Percentiles rank a stretch among this genome's conserved stretches.
Evolutionary conservation across 768 basidiomycete genomes (phyloP).

Genomic region (Kwoniella sp.): DNA sequence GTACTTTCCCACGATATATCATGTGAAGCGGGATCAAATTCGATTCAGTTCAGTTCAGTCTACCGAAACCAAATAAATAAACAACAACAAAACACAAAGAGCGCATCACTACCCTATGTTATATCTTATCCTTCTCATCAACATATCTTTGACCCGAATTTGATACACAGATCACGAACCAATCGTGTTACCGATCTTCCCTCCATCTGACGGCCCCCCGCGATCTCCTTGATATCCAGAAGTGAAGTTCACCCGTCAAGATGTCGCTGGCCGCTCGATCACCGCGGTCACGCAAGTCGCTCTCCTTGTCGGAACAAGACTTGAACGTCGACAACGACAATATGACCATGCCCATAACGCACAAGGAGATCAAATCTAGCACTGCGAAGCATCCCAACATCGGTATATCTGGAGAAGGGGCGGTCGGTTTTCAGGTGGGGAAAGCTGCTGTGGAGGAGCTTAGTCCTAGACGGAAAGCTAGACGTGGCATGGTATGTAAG

Average conservation of each 20-base stretch:
- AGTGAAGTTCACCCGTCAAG: slow-evolving; percentile 12
- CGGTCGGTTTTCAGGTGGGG: slow-evolving; percentile 1
- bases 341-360: slow-evolving; percentile 24
- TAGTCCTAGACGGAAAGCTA: slow-evolving; percentile 37
- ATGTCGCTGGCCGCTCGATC: slow-evolving; percentile 34
- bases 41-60: slow-evolving; percentile 1
- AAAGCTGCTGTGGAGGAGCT: slow-evolving; percentile 12
- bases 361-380: slow-evolving; percentile 20
- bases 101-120: too few relatives aligned
- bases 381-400: slow-evolving; percentile 18
- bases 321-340: slow-evolving; percentile 27
- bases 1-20: slow-evolving; percentile 25
- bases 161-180: too few relatives aligned
- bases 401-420: slow-evolving; percentile 17
- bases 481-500: slow-evolving; percentile 32
- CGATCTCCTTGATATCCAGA: too few relatives aligned
- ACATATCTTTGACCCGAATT: background rate
- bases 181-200: too few relatives aligned
- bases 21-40: slow-evolving; percentile 13
- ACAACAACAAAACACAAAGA: background rate
- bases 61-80: slow-evolving; percentile 14
- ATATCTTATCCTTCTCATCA: background rate
- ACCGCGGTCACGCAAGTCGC: slow-evolving; percentile 26
- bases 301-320: slow-evolving; percentile 32
- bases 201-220: slow-evolving; percentile 1